Percentiles rank a stretch among this genome's conserved stretches.
These are phyloP conservation scores for Colletotrichum sp. DNA, from an alignment of 2,329 filamentous ascomycete species.

Conservation along the genomic window DNA sequence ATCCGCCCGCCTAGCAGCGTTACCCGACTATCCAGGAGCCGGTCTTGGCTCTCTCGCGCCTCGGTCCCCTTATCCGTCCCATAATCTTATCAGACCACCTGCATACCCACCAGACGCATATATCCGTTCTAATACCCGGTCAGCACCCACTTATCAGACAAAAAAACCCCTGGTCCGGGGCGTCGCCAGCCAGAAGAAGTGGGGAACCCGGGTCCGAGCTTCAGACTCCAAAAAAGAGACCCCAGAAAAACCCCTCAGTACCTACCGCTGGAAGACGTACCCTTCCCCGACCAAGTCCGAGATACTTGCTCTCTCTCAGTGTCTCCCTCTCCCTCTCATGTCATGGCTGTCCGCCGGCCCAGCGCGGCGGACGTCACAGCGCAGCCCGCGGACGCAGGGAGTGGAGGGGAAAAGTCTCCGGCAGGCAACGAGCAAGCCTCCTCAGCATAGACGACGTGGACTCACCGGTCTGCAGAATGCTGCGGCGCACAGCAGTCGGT, in stretches of 20 bases:
- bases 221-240: neutral
- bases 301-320: neutral
- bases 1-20: neutral
- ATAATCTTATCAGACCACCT: slow-evolving; percentile 9
- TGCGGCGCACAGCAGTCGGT: neutral
- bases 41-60: neutral
- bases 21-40: neutral
- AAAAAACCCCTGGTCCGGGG: neutral
- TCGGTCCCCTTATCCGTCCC: slow-evolving; percentile 15
- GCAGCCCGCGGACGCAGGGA: neutral
- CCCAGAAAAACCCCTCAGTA: neutral
- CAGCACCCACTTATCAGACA: slow-evolving; percentile 3
- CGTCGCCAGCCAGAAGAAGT: neutral
- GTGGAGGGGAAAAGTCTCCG: neutral
- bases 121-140: slow-evolving; percentile 18
- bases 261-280: neutral
- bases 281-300: neutral
- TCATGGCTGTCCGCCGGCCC: neutral
- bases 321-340: neutral
- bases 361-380: slow-evolving; percentile 4
- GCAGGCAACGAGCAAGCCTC: neutral
- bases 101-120: neutral
- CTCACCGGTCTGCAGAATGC: neutral
- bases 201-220: neutral
- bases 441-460: neutral